These are phyloP conservation scores for Laburnicola sp. DNA, from an alignment of 2,329 filamentous ascomycete species.

Conservation along the genomic window DNA sequence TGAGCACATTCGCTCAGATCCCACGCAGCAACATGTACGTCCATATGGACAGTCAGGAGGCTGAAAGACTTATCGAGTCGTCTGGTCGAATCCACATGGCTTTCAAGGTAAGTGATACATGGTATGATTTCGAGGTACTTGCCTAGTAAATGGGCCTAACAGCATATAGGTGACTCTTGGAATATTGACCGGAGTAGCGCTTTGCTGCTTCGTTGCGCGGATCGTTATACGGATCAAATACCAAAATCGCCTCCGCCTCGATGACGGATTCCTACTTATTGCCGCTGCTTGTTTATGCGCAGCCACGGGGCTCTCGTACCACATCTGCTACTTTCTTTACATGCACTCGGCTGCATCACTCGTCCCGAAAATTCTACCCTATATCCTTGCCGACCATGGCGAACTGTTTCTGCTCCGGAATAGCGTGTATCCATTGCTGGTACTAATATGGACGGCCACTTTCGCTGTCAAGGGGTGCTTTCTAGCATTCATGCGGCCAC, in stretches of 20 bases:
- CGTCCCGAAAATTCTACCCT: not conserved
- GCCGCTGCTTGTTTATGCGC: conserved; percentile 6
- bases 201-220: conserved; percentile 3
- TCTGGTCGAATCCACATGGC: not conserved
- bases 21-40: conserved; percentile 54
- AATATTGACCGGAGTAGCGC: not conserved
- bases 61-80: not conserved
- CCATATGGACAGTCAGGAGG: conserved; percentile 56
- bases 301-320: conserved; percentile 2
- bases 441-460: conserved; percentile 8
- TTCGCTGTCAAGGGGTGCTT: conserved; percentile 12
- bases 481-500: conserved; percentile 9
- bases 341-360: conserved; percentile 1
- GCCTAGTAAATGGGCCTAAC: not conserved
- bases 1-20: too few species aligned
- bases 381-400: not conserved
- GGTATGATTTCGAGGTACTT: not conserved
- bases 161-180: not conserved
- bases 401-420: not conserved
- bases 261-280: conserved; percentile 11
- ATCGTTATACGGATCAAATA: conserved; percentile 7
- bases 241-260: conserved; percentile 6
- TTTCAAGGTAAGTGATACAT: not conserved
- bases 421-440: not conserved
- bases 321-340: conserved; percentile 3